Evolutionary conservation across 257 asterid species (phyloP).

Genomic region (Primulina tabacum): DNA sequence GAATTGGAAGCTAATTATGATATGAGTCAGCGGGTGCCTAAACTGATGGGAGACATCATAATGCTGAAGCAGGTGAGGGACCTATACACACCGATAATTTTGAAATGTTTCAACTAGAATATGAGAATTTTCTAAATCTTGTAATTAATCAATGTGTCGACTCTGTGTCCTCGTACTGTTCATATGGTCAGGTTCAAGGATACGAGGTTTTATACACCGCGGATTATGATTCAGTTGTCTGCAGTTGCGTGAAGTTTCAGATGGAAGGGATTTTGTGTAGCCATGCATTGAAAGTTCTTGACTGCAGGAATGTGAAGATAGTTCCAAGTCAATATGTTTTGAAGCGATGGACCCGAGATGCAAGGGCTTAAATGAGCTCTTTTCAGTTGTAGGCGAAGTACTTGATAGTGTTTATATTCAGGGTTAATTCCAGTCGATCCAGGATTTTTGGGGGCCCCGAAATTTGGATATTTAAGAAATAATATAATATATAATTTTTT

Average conservation of each 20-base stretch:
- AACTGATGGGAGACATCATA: conserved; percentile 54
- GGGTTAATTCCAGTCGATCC: not conserved
- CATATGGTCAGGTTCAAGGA: conserved; percentile 44
- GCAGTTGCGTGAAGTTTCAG: conserved; percentile 66
- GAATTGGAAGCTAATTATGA: conserved; percentile 62
- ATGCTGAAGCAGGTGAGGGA: conserved; percentile 54
- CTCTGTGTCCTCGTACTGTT: conserved; percentile 39
- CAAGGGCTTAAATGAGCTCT: conserved; percentile 34
- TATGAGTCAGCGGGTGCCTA: conserved; percentile 48
- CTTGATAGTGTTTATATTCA: conserved; percentile 24
- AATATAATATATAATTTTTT: no score
- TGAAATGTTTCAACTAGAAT: conserved; percentile 46
- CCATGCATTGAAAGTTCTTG: conserved; percentile 64
- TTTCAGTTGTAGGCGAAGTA: conserved; percentile 23
- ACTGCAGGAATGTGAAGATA: conserved; percentile 51
- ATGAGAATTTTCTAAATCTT: conserved; percentile 38
- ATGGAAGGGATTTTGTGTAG: conserved; percentile 54
- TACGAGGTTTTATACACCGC: conserved; percentile 40
- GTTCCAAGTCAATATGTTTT: conserved; percentile 48
- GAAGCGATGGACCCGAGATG: conserved; percentile 60
- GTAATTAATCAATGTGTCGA: conserved; percentile 39
- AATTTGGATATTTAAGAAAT: no score
- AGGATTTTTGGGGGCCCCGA: no score
- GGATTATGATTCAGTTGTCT: conserved; percentile 46
- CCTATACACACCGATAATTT: conserved; percentile 47